Percentiles rank a stretch among this genome's conserved stretches.
phyloP scores from a whole-genome alignment of 2,329 filamentous ascomycete species.

The Metarhizium anisopliae region DNA sequence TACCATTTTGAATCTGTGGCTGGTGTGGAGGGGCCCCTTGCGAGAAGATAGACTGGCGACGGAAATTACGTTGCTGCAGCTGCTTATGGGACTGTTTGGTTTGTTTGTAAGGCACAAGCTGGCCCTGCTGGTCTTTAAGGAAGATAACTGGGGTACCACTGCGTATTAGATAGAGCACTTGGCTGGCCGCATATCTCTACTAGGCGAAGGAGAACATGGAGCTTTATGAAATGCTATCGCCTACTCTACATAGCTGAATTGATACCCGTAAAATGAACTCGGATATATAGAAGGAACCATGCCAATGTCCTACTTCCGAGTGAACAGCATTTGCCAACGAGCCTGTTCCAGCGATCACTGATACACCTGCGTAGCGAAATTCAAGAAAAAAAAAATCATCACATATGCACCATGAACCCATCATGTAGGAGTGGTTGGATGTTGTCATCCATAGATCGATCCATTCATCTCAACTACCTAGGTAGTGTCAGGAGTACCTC shows the following conservation, averaged over 20 bases:
- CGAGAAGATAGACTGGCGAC: conserved; percentile 74
- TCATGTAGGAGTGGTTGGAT: not conserved
- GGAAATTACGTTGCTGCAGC: conserved; percentile 75
- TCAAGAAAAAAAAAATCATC: too few species aligned
- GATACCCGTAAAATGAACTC: too few species aligned
- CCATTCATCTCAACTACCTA: not conserved
- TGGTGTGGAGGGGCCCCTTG: conserved; percentile 89
- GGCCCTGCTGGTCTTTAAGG: conserved; percentile 79
- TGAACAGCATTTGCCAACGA: too few species aligned
- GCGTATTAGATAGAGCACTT: conserved; percentile 10
- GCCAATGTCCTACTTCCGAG: too few species aligned
- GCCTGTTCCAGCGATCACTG: too few species aligned
- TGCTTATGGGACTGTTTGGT: conserved; percentile 66
- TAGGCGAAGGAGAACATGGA: not conserved
- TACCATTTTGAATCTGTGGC: conserved; percentile 90
- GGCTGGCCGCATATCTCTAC: not conserved
- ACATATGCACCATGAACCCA: not conserved
- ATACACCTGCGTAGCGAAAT: too few species aligned
- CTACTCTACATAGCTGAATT: not conserved
- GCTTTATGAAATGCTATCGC: not conserved
- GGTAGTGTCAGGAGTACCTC: not conserved
- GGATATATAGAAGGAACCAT: too few species aligned
- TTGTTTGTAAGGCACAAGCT: conserved; percentile 79
- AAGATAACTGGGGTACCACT: conserved; percentile 62
- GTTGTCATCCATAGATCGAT: not conserved